A percentile compares a stretch with the other conserved stretches of the same genome.
Conservation (phyloP, 2,329 filamentous ascomycete species). For the Sporothrix brasiliensis region DNA sequence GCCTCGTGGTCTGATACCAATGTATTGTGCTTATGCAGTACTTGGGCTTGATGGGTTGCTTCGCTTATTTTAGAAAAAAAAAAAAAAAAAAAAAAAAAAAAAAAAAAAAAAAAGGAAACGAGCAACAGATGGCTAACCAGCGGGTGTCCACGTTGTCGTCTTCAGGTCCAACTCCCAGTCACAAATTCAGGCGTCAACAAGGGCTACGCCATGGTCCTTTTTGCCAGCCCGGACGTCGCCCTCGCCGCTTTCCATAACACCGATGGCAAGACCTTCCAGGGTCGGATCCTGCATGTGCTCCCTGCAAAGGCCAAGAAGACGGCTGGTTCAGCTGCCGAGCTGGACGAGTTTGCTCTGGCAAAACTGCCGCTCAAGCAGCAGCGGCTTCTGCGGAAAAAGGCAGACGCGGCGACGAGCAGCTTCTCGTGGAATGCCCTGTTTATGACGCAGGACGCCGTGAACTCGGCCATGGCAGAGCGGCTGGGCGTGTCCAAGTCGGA, state of each 20-base stretch:
- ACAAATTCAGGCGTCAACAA: conserved; percentile 75
- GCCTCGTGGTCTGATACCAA: conserved; percentile 77
- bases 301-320: conserved; percentile 79
- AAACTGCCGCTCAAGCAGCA: conserved; percentile 95
- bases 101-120: not conserved
- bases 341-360: conserved; percentile 87
- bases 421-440: conserved; percentile 99
- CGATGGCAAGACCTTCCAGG: conserved; percentile 88
- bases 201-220: conserved; percentile 88
- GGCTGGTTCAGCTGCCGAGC: conserved; percentile 46
- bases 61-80: too few relatives aligned
- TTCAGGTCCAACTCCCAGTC: conserved; percentile 82
- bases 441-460: conserved; percentile 95
- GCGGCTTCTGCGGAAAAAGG: conserved; percentile 82
- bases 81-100: too few relatives aligned
- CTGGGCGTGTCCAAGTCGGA: conserved; percentile 90
- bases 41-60: conserved; percentile 20
- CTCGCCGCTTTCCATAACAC: conserved; percentile 75
- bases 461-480: conserved; percentile 82
- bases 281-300: conserved; percentile 86
- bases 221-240: conserved; percentile 70
- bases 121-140: conserved; percentile 20
- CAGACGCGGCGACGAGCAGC: conserved; percentile 72
- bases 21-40: not conserved
- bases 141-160: not conserved